Conservation (phyloP, 2,329 filamentous ascomycete species). For the Aspergillus brunneoviolaceus region DNA sequence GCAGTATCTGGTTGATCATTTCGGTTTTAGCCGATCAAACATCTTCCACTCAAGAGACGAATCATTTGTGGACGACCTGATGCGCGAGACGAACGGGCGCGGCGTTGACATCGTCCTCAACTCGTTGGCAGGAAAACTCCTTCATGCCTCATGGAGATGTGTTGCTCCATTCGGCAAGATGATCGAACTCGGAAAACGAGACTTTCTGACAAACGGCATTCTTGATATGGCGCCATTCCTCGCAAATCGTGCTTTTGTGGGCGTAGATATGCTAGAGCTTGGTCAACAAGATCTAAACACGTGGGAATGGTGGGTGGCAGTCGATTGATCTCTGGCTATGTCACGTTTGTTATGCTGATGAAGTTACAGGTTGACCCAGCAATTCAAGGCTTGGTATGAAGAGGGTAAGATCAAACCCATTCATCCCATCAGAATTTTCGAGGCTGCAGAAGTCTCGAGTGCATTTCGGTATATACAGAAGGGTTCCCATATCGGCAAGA, state of each 20-base stretch:
- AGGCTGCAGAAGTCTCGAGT: slow-evolving; percentile 31
- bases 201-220: slow-evolving; percentile 22
- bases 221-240: slow-evolving; percentile 26
- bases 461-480: slow-evolving; percentile 48
- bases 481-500: slow-evolving; percentile 48
- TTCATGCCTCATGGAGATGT: slow-evolving; percentile 33
- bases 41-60: slow-evolving; percentile 26
- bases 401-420: slow-evolving; percentile 17
- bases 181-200: slow-evolving; percentile 31
- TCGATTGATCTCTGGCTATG: not conserved
- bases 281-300: slow-evolving; percentile 7
- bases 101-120: slow-evolving; percentile 32
- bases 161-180: slow-evolving; percentile 30
- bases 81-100: slow-evolving; percentile 17
- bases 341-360: too few species aligned
- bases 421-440: slow-evolving; percentile 21
- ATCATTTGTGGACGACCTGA: slow-evolving; percentile 18
- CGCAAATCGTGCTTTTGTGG: slow-evolving; percentile 23
- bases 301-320: not conserved
- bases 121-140: slow-evolving; percentile 26
- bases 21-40: slow-evolving; percentile 19
- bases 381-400: slow-evolving; percentile 2
- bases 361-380: slow-evolving; percentile 8
- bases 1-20: slow-evolving; percentile 21
- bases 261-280: slow-evolving; percentile 25